These are phyloP conservation scores for Lepraria neglecta DNA, from an alignment of 495 filamentous ascomycete genomes.

Conservation along the genomic window DNA sequence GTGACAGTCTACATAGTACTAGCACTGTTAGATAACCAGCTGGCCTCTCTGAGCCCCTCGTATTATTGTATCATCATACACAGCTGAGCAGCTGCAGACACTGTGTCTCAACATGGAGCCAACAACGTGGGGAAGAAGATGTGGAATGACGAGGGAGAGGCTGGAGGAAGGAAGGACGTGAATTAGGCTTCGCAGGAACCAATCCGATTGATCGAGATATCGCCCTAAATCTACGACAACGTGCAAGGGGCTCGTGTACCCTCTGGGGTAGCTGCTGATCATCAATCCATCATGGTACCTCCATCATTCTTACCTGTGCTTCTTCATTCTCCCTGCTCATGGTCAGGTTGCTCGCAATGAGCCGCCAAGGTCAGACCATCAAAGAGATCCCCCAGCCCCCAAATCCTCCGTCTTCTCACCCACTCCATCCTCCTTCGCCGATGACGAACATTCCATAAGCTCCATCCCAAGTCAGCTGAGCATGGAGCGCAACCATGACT, in stretches of 20 bases:
- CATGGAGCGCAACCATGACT: constrained; percentile 20
- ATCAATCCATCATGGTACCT: neutral
- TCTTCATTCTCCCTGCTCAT: constrained; percentile 3
- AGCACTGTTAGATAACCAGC: constrained; percentile 2
- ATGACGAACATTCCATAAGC: constrained; percentile 31
- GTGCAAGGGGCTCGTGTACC: neutral
- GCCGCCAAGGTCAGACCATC: neutral
- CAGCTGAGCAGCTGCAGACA: neutral
- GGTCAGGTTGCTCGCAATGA: constrained; percentile 34
- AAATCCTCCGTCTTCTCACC: constrained; percentile 30
- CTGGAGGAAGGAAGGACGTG: neutral
- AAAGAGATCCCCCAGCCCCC: constrained; percentile 13
- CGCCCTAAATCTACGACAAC: neutral
- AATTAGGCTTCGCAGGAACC: constrained; percentile 8
- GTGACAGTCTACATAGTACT: constrained; percentile 6
- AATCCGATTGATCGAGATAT: constrained; percentile 6
- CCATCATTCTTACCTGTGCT: neutral
- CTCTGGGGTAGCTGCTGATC: neutral
- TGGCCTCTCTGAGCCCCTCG: constrained; percentile 2
- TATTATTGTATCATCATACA: neutral
- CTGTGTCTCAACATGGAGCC: neutral
- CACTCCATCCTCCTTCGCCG: constrained; percentile 33
- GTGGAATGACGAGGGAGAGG: neutral
- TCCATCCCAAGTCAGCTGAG: constrained; percentile 14
- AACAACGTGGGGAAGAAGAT: constrained; percentile 7